These are phyloP conservation scores for Fragaria ananassa DNA, from an alignment of 306 rosid genomes.

Conservation along the genomic window DNA sequence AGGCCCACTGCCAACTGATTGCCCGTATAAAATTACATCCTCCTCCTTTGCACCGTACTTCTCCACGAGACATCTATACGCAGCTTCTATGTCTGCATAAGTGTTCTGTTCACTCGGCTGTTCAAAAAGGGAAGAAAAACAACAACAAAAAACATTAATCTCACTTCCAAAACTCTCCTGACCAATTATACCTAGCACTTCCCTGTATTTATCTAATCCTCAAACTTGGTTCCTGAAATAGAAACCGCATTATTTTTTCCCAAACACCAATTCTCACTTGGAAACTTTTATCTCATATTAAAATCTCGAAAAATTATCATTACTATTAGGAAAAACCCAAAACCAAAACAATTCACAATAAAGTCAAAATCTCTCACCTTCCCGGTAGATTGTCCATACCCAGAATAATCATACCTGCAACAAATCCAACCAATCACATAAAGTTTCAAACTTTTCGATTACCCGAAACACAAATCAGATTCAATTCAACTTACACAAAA, in stretches of 20 bases:
- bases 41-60: slow-evolving; percentile 81
- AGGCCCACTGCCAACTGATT: slow-evolving; percentile 97
- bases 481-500: neutral
- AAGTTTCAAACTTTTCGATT: slow-evolving; percentile 13
- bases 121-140: slow-evolving; percentile 6
- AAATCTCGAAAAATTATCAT: neutral
- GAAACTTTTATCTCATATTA: neutral
- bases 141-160: neutral
- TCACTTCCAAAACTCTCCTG: slow-evolving; percentile 13
- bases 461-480: neutral
- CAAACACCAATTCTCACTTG: neutral
- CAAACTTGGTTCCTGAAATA: neutral
- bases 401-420: slow-evolving; percentile 85
- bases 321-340: neutral
- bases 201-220: neutral
- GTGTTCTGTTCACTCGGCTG: slow-evolving; percentile 98
- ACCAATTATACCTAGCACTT: slow-evolving; percentile 13
- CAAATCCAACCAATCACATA: neutral
- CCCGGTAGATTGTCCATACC: slow-evolving; percentile 84
- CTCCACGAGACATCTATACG: slow-evolving; percentile 79
- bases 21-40: slow-evolving; percentile 89
- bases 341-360: neutral
- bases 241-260: neutral
- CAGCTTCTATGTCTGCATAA: slow-evolving; percentile 91
- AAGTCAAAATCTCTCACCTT: slow-evolving; percentile 54